Conservation (phyloP, 805 yeast genomes). For the Sugiyamaella valdiviana region DNA sequence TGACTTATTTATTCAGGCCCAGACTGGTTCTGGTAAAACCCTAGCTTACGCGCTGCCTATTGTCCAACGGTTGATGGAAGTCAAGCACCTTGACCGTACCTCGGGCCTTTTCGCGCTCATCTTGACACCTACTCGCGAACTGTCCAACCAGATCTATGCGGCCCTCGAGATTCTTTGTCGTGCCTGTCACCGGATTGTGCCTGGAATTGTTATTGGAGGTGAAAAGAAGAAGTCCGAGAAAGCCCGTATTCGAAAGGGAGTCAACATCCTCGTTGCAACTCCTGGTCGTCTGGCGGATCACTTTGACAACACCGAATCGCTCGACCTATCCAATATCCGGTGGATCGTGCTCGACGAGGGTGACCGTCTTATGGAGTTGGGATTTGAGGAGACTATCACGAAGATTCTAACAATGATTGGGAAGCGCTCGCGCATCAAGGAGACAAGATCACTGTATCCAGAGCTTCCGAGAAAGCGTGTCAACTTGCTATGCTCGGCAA, state of each 20-base stretch:
- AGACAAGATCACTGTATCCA: slow-evolving; percentile 39
- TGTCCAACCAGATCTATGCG: slow-evolving; percentile 82
- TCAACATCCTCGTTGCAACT: slow-evolving; percentile 91
- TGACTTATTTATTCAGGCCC: slow-evolving; percentile 89
- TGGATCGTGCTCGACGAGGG: slow-evolving; percentile 96
- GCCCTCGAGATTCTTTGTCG: slow-evolving; percentile 63
- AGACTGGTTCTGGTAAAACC: slow-evolving; percentile 98
- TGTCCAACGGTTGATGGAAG: slow-evolving; percentile 60
- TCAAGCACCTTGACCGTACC: slow-evolving; percentile 44
- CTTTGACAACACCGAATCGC: slow-evolving; percentile 75
- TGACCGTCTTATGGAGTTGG: slow-evolving; percentile 90
- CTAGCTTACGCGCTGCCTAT: slow-evolving; percentile 82
- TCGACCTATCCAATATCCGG: slow-evolving; percentile 67
- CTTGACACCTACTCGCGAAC: slow-evolving; percentile 89
- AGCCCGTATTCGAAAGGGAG: slow-evolving; percentile 92
- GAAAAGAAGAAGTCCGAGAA: slow-evolving; percentile 96
- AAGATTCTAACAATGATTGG: slow-evolving; percentile 62
- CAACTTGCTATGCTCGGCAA: slow-evolving; percentile 89
- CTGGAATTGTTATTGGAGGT: slow-evolving; percentile 96
- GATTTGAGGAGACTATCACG: slow-evolving; percentile 88
- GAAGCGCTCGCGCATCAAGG: slow-evolving; percentile 36
- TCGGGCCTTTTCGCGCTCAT: slow-evolving; percentile 87
- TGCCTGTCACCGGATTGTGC: slow-evolving; percentile 79
- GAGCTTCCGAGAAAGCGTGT: slow-evolving; percentile 64
- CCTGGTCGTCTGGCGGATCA: slow-evolving; percentile 97